Percentiles rank a stretch among this genome's conserved stretches.
Evolutionary conservation across 2,329 filamentous ascomycete genomes (phyloP).

Genomic region (Pseudofabraea citricarpa): DNA sequence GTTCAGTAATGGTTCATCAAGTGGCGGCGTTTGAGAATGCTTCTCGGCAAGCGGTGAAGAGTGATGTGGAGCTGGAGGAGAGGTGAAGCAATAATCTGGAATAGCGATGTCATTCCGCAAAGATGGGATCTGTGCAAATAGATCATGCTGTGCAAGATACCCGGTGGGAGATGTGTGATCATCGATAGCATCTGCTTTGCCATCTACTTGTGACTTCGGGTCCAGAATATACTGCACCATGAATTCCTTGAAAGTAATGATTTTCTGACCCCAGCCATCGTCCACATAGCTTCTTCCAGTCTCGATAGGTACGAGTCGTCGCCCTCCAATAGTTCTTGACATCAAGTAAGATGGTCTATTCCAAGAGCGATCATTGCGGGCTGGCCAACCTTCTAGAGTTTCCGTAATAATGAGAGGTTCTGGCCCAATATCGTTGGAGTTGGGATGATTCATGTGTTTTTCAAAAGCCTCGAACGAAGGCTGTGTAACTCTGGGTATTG

Average conservation of each 20-base stretch:
- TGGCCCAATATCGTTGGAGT: slow-evolving; percentile 34
- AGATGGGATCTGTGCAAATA: slow-evolving; percentile 76
- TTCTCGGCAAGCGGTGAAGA: slow-evolving; percentile 39
- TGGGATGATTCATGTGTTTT: slow-evolving; percentile 46
- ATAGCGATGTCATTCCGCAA: slow-evolving; percentile 71
- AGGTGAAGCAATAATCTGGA: slow-evolving; percentile 80
- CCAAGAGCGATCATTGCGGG: slow-evolving; percentile 66
- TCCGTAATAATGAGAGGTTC: slow-evolving; percentile 67
- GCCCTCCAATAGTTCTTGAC: slow-evolving; percentile 67
- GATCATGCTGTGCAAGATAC: slow-evolving; percentile 89
- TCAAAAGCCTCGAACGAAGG: slow-evolving; percentile 58
- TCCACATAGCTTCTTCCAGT: slow-evolving; percentile 85
- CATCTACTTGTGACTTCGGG: neutral
- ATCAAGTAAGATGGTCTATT: slow-evolving; percentile 68
- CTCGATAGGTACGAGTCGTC: slow-evolving; percentile 80
- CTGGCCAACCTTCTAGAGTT: slow-evolving; percentile 70
- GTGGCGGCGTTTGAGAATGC: slow-evolving; percentile 32
- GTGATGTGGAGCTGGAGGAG: slow-evolving; percentile 51
- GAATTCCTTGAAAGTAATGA: slow-evolving; percentile 72
- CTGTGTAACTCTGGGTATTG: slow-evolving; percentile 36
- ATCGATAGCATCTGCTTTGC: neutral
- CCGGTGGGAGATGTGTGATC: slow-evolving; percentile 46
- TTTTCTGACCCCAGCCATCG: slow-evolving; percentile 74
- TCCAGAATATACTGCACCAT: slow-evolving; percentile 36
- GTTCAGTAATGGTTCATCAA: slow-evolving; percentile 67